A percentile compares a stretch with the other conserved stretches of the same genome.
Conservation (phyloP, 352 stramenopile species). For the Peronospora farinosa region DNA sequence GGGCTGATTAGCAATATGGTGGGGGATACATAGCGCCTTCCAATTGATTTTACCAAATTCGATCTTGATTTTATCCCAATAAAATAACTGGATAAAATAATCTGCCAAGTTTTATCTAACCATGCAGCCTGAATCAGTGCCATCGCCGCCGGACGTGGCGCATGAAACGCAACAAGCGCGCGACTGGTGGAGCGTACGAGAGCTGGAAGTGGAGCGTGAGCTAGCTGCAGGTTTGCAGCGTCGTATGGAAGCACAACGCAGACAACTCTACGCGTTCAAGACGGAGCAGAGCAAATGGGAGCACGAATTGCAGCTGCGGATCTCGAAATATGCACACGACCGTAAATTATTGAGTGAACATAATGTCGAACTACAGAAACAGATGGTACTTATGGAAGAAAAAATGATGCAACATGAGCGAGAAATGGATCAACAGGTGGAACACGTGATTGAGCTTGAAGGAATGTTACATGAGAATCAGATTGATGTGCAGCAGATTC, state of each 20-base stretch:
- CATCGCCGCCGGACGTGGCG: conserved; percentile 2
- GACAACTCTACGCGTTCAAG: conserved; percentile 73
- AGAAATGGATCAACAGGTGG: conserved; percentile 53
- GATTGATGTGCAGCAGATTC: conserved; percentile 33
- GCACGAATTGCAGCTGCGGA: conserved; percentile 63
- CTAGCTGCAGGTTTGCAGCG: conserved; percentile 43
- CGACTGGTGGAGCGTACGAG: conserved; percentile 53
- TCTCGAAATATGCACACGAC: conserved; percentile 75
- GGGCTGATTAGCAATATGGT: no score
- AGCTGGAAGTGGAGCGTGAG: conserved; percentile 39
- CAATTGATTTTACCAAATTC: no score
- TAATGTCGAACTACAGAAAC: conserved; percentile 71
- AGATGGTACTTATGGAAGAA: conserved; percentile 45
- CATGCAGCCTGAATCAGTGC: conserved; percentile 3
- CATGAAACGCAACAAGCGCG: conserved; percentile 26
- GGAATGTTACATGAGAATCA: conserved; percentile 42
- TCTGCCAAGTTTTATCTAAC: no score
- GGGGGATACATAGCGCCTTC: no score
- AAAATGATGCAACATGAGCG: conserved; percentile 37
- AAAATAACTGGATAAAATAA: not conserved
- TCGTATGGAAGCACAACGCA: conserved; percentile 63
- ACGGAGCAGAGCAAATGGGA: conserved; percentile 80
- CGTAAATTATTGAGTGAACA: conserved; percentile 74
- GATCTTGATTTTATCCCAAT: not conserved
- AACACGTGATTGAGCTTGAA: conserved; percentile 60